Base-by-base conservation (phyloP, 2,329 filamentous ascomycete genomes). In the Plectosphaerella sp. region DNA sequence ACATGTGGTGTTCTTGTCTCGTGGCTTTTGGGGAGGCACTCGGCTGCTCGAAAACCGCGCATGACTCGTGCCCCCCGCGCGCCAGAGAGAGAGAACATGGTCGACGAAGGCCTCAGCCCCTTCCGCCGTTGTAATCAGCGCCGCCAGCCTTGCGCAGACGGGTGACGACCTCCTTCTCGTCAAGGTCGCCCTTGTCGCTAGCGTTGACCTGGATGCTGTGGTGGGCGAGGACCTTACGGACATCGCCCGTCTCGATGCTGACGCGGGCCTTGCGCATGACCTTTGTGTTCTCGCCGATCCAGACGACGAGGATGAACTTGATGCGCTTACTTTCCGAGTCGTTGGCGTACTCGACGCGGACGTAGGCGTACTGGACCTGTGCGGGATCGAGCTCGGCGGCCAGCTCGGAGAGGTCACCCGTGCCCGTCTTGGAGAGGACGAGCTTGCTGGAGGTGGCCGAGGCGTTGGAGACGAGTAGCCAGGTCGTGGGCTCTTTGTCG, bases 201-300 rank as follows among this genome's bases (percentile, higher is more conserved):
- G 83, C 82, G 61, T 86, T 82, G 48, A 88, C 75, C 62, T 83
- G 77, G 54, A 87, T 79, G 65, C 81, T 84, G 65, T 87, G 82
- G 64, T 87, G 84, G n/a, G 72, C 66, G 57, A 88, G 72, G 8
- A 80, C 78, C 60, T 72, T 73, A 75, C 86, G 87, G 57, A 88
- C 84, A 55, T 78, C 78, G 50, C 81, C 83, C 64, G 78, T 80
- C 75, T 88, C 84, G 64, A 87, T 82, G 63, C 79, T 82, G 57
- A 87, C 84, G 58, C 84, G 77, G 10, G 84, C 85, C 67, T 86
- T 87, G 59, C 84, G 78, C 85, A 88, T 88, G 53, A 87, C 78
- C 68, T 81, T 82, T 2, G 83, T 84, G 54, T 70, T 65, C 66
- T 79, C 75, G 64, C 85, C 85, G 66, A 87, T 86, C 85, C 85